These are phyloP conservation scores for Rhizopogon salebrosus DNA, from an alignment of 768 basidiomycete genomes.

Conservation along the genomic window DNA sequence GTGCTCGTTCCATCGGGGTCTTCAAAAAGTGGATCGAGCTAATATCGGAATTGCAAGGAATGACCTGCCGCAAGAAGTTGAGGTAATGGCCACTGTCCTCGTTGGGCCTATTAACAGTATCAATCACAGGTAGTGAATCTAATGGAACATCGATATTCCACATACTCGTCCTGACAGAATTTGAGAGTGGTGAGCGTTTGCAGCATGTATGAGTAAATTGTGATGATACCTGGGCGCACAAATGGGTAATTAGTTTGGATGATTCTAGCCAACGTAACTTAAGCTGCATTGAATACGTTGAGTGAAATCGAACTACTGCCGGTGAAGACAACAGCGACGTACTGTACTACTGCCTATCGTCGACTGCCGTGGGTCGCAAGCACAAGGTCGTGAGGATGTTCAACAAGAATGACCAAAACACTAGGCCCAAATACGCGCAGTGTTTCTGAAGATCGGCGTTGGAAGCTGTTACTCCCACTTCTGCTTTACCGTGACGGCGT, in stretches of 20 bases:
- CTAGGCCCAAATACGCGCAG: background rate
- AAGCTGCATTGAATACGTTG: slow-evolving; percentile 13
- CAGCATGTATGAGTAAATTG: too few species aligned
- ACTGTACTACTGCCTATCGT: slow-evolving; percentile 3
- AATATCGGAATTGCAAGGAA: slow-evolving; percentile 36
- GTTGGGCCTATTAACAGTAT: slow-evolving; percentile 1
- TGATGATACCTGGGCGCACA: slow-evolving; percentile 16
- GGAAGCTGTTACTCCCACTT: background rate
- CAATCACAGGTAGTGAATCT: slow-evolving; percentile 24
- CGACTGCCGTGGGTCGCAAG: background rate
- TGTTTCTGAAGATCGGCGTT: too few species aligned
- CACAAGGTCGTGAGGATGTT: background rate
- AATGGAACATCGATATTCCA: slow-evolving; percentile 25
- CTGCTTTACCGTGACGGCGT: too few species aligned
- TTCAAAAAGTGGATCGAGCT: slow-evolving; percentile 32
- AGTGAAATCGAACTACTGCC: background rate
- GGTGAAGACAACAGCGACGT: background rate
- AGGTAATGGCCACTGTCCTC: slow-evolving; percentile 32
- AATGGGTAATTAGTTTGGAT: slow-evolving; percentile 19
- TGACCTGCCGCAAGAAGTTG: slow-evolving; percentile 38
- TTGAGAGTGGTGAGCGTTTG: background rate
- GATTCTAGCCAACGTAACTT: slow-evolving; percentile 19
- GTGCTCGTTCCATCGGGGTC: slow-evolving; percentile 8
- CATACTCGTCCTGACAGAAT: slow-evolving; percentile 13
- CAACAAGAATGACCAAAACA: background rate